phyloP scores from a whole-genome alignment of 2,329 filamentous ascomycete species.

The Sclerotinia glacialis region DNA sequence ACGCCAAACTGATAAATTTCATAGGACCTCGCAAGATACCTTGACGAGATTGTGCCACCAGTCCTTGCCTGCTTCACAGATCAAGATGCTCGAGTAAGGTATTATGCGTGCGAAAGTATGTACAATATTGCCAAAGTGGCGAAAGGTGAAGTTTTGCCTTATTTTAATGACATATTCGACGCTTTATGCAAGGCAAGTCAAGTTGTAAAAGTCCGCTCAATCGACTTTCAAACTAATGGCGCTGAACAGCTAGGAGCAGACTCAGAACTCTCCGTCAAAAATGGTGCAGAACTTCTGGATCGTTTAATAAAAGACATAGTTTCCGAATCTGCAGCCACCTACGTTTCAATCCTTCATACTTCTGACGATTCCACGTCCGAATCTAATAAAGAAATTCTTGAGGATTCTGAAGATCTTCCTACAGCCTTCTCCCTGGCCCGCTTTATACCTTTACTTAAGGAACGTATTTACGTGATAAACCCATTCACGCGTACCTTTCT shows the following conservation, averaged over 20 bases:
- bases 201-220: constrained; percentile 10
- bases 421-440: constrained; percentile 88
- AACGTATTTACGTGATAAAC: constrained; percentile 90
- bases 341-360: constrained; percentile 81
- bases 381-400: constrained; percentile 47
- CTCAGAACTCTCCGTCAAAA: constrained; percentile 95
- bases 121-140: constrained; percentile 99
- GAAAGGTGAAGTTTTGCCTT: constrained; percentile 93
- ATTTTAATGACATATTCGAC: constrained; percentile 99
- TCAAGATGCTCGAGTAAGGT: constrained; percentile 93
- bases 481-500: constrained; percentile 93
- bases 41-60: constrained; percentile 91
- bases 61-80: constrained; percentile 97
- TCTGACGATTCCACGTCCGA: constrained; percentile 51
- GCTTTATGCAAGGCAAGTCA: constrained; percentile 81
- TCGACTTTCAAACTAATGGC: constrained; percentile 21
- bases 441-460: constrained; percentile 91
- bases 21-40: constrained; percentile 85
- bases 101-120: constrained; percentile 99
- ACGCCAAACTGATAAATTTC: constrained; percentile 21
- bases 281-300: constrained; percentile 92
- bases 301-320: constrained; percentile 95
- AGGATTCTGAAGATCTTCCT: constrained; percentile 54
- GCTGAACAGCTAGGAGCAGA: constrained; percentile 77
- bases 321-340: constrained; percentile 89